Evolutionary conservation across 169 alveolate genomes (phyloP).

Genomic region (Amoebophrya sp.): DNA sequence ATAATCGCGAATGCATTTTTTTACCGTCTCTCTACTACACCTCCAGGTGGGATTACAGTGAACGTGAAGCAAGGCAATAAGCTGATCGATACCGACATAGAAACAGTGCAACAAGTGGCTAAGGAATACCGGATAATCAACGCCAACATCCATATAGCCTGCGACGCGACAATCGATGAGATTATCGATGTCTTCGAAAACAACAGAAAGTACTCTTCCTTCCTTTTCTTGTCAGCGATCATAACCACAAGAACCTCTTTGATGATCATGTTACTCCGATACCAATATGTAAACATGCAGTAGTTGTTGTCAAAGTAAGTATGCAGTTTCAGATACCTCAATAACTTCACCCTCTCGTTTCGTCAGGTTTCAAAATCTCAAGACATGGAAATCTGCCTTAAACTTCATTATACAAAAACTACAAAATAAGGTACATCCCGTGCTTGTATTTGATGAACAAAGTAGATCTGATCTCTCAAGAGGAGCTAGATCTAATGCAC

Average conservation of each 20-base stretch:
- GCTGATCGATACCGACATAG: conserved; percentile 63
- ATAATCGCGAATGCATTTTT: no score
- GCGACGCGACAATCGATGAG: conserved; percentile 89
- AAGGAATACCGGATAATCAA: conserved; percentile 85
- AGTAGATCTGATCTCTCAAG: conserved; percentile 58
- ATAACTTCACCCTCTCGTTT: no score
- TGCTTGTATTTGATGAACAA: conserved; percentile 83
- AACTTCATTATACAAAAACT: no score
- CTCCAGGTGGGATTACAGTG: conserved; percentile 69
- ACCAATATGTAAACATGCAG: no score
- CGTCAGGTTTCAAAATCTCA: no score
- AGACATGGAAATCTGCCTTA: no score
- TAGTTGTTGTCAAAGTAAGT: no score
- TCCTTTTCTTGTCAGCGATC: no score
- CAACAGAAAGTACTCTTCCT: conserved; percentile 69
- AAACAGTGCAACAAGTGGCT: conserved; percentile 54
- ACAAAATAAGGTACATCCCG: conserved; percentile 65
- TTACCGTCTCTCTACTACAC: no score
- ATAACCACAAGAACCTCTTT: no score
- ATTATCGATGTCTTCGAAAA: conserved; percentile 95
- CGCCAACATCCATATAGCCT: conserved; percentile 83
- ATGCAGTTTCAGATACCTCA: no score
- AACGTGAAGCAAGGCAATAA: conserved; percentile 58
- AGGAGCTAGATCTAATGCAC: neutral
- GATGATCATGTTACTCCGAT: no score